Conservation (phyloP, 2,329 filamentous ascomycete genomes). For the Clarireedia hainanense region DNA sequence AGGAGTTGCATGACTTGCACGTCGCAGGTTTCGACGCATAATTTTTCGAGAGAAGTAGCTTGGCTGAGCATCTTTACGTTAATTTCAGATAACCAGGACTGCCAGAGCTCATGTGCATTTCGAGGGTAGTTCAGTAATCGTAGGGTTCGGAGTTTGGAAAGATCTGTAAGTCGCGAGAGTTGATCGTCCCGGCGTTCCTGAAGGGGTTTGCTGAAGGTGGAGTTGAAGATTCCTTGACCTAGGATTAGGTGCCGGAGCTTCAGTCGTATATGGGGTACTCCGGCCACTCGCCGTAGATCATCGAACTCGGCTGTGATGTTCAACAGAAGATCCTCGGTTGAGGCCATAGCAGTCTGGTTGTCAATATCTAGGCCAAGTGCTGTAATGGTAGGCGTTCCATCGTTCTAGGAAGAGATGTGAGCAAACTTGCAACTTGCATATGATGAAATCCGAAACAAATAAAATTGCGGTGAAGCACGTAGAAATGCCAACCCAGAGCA, state of each 20-base stretch:
- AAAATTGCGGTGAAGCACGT: not conserved
- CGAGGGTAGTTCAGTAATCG: not conserved
- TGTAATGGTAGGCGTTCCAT: not conserved
- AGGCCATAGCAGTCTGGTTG: not conserved
- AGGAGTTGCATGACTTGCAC: not conserved
- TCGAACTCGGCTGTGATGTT: not conserved
- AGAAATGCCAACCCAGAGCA: too few relatives aligned
- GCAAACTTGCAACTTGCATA: not conserved
- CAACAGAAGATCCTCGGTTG: not conserved
- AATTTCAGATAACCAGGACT: not conserved
- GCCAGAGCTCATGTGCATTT: not conserved
- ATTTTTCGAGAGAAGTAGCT: not conserved
- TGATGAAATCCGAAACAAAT: not conserved
- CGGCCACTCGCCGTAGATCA: not conserved
- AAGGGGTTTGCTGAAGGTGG: not conserved
- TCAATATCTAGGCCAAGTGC: not conserved
- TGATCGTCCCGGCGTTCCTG: not conserved
- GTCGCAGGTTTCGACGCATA: not conserved
- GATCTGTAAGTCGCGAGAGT: not conserved
- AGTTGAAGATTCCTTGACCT: not conserved
- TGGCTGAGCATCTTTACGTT: not conserved
- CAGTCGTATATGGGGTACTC: not conserved
- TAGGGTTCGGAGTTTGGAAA: not conserved
- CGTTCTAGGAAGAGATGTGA: not conserved
- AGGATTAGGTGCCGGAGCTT: not conserved